Evolutionary conservation across 2,329 filamentous ascomycete genomes (phyloP).

Genomic region (Cyclaneusma minus): DNA sequence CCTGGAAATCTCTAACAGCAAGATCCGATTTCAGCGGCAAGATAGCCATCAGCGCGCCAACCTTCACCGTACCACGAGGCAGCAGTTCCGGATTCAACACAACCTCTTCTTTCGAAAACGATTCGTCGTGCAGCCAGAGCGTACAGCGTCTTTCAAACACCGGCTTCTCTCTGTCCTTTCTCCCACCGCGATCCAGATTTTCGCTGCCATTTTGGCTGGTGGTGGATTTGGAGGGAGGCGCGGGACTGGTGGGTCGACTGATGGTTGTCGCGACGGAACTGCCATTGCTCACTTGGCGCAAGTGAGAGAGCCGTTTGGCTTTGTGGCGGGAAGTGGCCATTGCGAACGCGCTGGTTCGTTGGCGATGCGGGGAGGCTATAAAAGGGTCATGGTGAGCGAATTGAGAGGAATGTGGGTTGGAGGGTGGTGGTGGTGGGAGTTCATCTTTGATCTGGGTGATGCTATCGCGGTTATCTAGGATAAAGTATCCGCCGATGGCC

Average conservation of each 20-base stretch:
- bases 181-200: not conserved
- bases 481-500: no score
- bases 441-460: no score
- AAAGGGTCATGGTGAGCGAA: not conserved
- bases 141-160: conserved; percentile 16
- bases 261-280: conserved; percentile 10
- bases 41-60: conserved; percentile 60
- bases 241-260: conserved; percentile 8
- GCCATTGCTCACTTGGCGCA: conserved; percentile 17
- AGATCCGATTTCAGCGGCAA: conserved; percentile 39
- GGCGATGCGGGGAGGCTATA: conserved; percentile 28
- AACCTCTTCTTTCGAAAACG: conserved; percentile 63
- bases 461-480: no score
- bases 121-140: conserved; percentile 39
- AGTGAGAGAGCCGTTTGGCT: conserved; percentile 13
- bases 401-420: no score
- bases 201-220: conserved; percentile 1
- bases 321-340: conserved; percentile 13
- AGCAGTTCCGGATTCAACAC: conserved; percentile 63
- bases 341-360: conserved; percentile 39
- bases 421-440: no score
- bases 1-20: conserved; percentile 27
- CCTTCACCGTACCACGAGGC: conserved; percentile 42
- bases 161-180: conserved; percentile 2
- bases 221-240: conserved; percentile 1